A percentile compares a stretch with the other conserved stretches of the same genome.
These are phyloP conservation scores for Pseudonitzschia delicatissima DNA, from an alignment of 108 stramenopile species.

Conservation along the genomic window DNA sequence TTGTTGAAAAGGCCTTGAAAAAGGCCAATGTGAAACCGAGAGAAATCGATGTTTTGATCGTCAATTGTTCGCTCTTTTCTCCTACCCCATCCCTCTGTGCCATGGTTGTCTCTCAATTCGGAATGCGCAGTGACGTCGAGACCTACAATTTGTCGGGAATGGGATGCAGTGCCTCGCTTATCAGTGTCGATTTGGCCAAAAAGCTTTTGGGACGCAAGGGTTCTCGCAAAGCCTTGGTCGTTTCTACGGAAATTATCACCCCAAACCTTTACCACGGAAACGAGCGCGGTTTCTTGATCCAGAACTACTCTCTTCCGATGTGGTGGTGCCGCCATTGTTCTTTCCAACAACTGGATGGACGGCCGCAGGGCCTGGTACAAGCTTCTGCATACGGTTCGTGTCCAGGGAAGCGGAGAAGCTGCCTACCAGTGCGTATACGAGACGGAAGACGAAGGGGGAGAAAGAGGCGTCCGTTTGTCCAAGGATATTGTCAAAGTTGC, in stretches of 20 bases:
- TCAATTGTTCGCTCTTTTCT: slow-evolving; percentile 97
- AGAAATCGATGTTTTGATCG: slow-evolving; percentile 94
- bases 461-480: slow-evolving; percentile 90
- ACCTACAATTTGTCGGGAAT: slow-evolving; percentile 96
- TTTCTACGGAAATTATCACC: slow-evolving; percentile 96
- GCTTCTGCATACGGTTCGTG: slow-evolving; percentile 92
- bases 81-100: slow-evolving; percentile 97
- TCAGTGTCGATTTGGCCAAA: slow-evolving; percentile 91
- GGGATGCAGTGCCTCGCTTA: slow-evolving; percentile 96
- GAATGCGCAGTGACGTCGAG: slow-evolving; percentile 84
- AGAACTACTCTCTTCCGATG: slow-evolving; percentile 98
- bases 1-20: slow-evolving; percentile 86
- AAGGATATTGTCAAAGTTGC: slow-evolving; percentile 98
- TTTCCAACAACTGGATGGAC: slow-evolving; percentile 92
- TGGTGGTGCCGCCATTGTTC: slow-evolving; percentile 96
- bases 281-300: slow-evolving; percentile 91
- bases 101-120: slow-evolving; percentile 93
- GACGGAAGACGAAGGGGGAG: slow-evolving; percentile 76
- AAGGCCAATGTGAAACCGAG: slow-evolving; percentile 86
- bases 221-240: slow-evolving; percentile 88
- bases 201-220: slow-evolving; percentile 63
- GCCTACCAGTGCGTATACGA: slow-evolving; percentile 94
- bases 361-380: slow-evolving; percentile 97
- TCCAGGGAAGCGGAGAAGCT: slow-evolving; percentile 85
- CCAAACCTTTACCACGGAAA: slow-evolving; percentile 97